Conservation (phyloP, 371 early-diverging fungal species). For the Quaeritorhiza haematococci region DNA sequence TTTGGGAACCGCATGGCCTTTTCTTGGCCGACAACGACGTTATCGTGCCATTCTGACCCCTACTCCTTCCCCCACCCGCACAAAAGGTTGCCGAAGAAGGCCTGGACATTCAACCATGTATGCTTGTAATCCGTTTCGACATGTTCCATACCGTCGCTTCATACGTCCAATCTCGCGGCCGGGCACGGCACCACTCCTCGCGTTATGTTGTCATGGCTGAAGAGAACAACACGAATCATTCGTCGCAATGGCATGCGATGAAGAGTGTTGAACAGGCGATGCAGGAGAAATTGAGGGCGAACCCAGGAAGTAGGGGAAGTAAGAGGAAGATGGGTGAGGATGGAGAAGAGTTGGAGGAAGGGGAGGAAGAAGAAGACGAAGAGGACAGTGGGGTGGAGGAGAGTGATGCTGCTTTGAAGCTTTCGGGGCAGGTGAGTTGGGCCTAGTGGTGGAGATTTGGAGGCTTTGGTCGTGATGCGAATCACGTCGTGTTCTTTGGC, state of each 20-base stretch:
- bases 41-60: too few relatives aligned
- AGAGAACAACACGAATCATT: conserved; percentile 42
- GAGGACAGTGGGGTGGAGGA: conserved; percentile 5
- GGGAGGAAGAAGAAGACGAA: conserved; percentile 3
- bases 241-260: conserved; percentile 35
- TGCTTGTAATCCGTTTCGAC: conserved; percentile 87
- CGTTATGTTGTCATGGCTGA: conserved; percentile 68
- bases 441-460: too few relatives aligned
- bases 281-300: conserved; percentile 12
- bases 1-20: not conserved
- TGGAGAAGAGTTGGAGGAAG: conserved; percentile 5
- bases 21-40: too few relatives aligned
- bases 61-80: too few relatives aligned
- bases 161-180: conserved; percentile 90
- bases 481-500: too few relatives aligned
- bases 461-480: too few relatives aligned
- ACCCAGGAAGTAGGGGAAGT: not conserved
- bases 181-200: conserved; percentile 77
- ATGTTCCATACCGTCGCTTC: conserved; percentile 62
- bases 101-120: conserved; percentile 92
- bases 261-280: conserved; percentile 46
- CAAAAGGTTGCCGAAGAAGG: conserved; percentile 91
- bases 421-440: too few relatives aligned
- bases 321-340: conserved; percentile 3
- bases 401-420: not conserved